phyloP scores from a whole-genome alignment of 345 rosid genomes.

The Excoecaria cochinchinensis region DNA sequence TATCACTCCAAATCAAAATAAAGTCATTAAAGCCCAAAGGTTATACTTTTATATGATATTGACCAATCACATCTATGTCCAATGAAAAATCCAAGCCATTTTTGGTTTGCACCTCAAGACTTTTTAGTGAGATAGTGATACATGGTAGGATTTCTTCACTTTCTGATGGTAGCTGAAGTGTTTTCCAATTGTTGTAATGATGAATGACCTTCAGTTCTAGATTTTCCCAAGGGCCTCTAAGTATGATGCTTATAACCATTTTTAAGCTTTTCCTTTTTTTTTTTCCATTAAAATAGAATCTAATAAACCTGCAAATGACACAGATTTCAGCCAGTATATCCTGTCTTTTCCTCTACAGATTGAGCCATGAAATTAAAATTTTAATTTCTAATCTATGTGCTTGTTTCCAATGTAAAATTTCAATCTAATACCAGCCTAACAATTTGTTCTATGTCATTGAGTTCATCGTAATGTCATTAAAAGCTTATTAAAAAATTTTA shows the following conservation, averaged over 20 bases:
- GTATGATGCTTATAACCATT: background rate
- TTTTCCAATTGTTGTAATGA: too few relatives aligned
- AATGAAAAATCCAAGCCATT: background rate
- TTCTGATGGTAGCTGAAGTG: too few relatives aligned
- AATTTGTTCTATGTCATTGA: background rate
- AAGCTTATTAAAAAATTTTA: too few relatives aligned
- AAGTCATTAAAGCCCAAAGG: background rate
- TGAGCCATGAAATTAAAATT: background rate
- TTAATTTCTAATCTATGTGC: background rate
- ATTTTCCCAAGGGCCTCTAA: too few relatives aligned
- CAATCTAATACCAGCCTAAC: background rate
- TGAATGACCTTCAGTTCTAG: too few relatives aligned
- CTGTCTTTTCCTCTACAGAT: background rate
- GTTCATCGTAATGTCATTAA: background rate
- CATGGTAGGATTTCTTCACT: too few relatives aligned
- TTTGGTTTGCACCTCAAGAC: too few relatives aligned
- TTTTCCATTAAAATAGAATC: background rate
- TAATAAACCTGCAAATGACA: background rate
- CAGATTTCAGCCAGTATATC: background rate
- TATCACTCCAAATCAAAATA: background rate
- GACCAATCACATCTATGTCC: background rate
- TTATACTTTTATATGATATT: background rate
- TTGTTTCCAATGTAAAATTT: background rate
- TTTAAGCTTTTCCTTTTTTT: background rate
- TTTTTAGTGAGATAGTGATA: too few relatives aligned